phyloP scores from a whole-genome alignment of 2,329 filamentous ascomycete genomes.

The Curvularia hawaiiensis region DNA sequence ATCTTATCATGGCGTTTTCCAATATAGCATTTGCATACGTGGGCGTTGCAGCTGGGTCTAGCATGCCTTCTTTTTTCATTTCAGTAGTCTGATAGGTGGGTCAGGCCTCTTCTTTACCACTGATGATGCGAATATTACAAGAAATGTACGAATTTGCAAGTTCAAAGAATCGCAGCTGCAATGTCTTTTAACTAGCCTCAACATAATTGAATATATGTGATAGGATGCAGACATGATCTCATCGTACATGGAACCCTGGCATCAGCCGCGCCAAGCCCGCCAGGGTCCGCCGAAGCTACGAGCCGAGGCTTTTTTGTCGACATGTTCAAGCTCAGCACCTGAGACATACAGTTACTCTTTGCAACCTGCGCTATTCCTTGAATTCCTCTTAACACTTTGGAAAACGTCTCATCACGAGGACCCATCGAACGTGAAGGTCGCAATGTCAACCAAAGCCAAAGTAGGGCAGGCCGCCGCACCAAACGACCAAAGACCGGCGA shows the following conservation, averaged over 20 bases:
- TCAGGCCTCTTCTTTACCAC: background rate
- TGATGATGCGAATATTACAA: background rate
- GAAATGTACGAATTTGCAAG: background rate
- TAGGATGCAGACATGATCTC: conserved; percentile 18
- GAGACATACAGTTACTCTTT: conserved; percentile 1
- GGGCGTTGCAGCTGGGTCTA: conserved; percentile 7
- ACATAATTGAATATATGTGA: background rate
- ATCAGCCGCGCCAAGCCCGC: conserved; percentile 15
- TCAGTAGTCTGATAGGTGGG: background rate
- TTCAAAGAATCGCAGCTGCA: background rate
- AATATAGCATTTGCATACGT: conserved; percentile 28
- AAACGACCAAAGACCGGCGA: conserved; percentile 10
- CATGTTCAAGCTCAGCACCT: conserved; percentile 8
- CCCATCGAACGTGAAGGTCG: background rate
- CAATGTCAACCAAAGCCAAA: conserved; percentile 12
- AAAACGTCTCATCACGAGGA: background rate
- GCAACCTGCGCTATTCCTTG: background rate
- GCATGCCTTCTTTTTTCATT: background rate
- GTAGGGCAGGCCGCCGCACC: conserved; percentile 1
- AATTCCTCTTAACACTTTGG: background rate
- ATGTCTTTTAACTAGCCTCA: background rate
- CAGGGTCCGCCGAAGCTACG: conserved; percentile 13
- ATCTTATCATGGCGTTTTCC: background rate
- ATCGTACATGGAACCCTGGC: conserved; percentile 18
- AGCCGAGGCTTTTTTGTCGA: conserved; percentile 10